A percentile compares a stretch with the other conserved stretches of the same genome.
Conservation (phyloP, 2,329 filamentous ascomycete genomes). For the Xylaria hypoxylon region DNA sequence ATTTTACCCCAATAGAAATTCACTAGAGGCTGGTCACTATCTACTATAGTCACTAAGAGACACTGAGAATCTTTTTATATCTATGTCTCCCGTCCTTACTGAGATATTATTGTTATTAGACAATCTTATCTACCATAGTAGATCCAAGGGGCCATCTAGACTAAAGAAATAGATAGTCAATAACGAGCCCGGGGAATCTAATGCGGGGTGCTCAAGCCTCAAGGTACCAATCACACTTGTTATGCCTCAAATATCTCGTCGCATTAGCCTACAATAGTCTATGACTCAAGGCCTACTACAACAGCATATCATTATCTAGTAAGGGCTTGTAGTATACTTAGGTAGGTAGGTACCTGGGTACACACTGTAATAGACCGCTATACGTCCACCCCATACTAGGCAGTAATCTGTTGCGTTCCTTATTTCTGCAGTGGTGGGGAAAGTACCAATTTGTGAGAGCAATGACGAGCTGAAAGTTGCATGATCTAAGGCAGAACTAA, state of each 20-base stretch:
- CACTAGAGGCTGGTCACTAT: constrained; percentile 14
- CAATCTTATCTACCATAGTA: background rate
- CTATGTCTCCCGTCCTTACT: constrained; percentile 52
- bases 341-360: too few relatives aligned
- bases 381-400: too few relatives aligned
- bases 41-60: constrained; percentile 20
- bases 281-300: too few relatives aligned
- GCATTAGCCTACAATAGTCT: background rate
- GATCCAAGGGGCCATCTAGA: background rate
- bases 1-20: constrained; percentile 41
- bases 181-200: too few relatives aligned
- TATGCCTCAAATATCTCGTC: background rate
- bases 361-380: too few relatives aligned
- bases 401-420: too few relatives aligned
- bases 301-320: too few relatives aligned
- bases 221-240: background rate
- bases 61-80: constrained; percentile 39
- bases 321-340: too few relatives aligned
- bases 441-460: constrained; percentile 31
- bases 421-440: constrained; percentile 5
- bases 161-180: background rate
- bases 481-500: constrained; percentile 42
- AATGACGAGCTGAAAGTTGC: constrained; percentile 51
- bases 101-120: constrained; percentile 1
- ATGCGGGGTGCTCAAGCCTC: too few relatives aligned